Base-by-base conservation (phyloP, 108 stramenopile genomes). In the Nitzschia putrida region DNA sequence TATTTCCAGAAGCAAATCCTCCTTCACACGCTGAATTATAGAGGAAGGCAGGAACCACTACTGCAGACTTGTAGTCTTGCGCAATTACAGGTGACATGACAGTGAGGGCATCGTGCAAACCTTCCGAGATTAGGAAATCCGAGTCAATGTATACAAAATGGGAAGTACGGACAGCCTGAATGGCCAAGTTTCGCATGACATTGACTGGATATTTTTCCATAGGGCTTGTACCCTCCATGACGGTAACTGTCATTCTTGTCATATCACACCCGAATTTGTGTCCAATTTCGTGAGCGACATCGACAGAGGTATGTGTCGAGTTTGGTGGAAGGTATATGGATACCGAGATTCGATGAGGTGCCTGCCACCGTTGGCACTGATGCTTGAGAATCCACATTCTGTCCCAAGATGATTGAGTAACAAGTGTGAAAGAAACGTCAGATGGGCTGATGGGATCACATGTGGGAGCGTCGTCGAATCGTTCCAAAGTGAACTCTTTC, bases 141-240 rank as follows among this genome's bases (percentile, higher is more conserved):
- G 93, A 81, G 73, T 95, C 94, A 22, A 84, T 80, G 57, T 92
- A 91, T 1, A 91, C 73, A 49, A 88, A 79, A 69, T 87, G 86
- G 1, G 87, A 72, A 0, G 87, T 91, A 34, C 49, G 58, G 38
- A 90, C 88, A 16, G 45, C 61, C 7, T 69, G 64, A 16, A 93
- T 59, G 22, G 92, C 94, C 66, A 88, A 66, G 58, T 91, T 95
- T 9, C 94, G 86, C 52, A 95, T 65, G 3, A 80, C 44, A 68
- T 95, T 95, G 74, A 93, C 91, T n/a, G 94, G 94, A 70, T 93
- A 95, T 52, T 89, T 20, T 7, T 66, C 22, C 61, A 53, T 53
- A 4, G 50, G 14, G 18, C 65, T 53, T 1, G 18, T 16, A 3
- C 23, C 50, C n/a, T 37, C n/a, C 12, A 66, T 47, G 26, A 52